Conservation (phyloP, 257 asterid genomes). For the Avicennia marina region DNA sequence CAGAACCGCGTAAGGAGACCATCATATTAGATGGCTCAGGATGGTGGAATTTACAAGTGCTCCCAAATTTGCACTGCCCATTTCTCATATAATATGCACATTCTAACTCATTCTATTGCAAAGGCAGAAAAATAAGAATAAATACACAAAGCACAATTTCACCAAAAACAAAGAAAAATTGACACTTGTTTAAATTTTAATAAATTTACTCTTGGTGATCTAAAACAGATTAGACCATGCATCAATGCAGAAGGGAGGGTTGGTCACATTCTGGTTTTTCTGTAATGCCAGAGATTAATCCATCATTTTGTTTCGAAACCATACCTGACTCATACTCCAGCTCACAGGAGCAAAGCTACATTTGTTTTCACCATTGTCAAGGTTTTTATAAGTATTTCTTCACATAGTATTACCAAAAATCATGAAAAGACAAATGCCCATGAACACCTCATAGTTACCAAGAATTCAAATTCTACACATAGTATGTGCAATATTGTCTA, state of each 20-base stretch:
- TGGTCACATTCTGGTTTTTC: no score
- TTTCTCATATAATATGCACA: conserved; percentile 89
- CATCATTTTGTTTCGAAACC: conserved; percentile 11
- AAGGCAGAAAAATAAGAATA: conserved; percentile 16
- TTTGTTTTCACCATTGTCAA: conserved; percentile 2
- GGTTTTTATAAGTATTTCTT: neutral
- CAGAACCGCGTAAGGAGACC: conserved; percentile 87
- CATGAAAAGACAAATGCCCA: no score
- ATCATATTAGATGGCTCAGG: conserved; percentile 92
- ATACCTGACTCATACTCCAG: conserved; percentile 1
- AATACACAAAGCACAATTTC: conserved; percentile 4
- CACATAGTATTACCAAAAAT: neutral
- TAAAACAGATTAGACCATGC: neutral
- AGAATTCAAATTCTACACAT: neutral
- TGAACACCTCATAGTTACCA: no score
- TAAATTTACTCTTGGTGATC: conserved; percentile 2
- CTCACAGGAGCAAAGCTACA: neutral
- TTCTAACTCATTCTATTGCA: conserved; percentile 69
- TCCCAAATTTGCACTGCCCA: conserved; percentile 92
- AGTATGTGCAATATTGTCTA: conserved; percentile 1
- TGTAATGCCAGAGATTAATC: conserved; percentile 6
- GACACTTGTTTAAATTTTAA: neutral
- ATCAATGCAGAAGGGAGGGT: no score
- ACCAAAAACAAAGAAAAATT: neutral
- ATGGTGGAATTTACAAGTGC: conserved; percentile 94